Evolutionary conservation across 2,329 filamentous ascomycete genomes (phyloP).

Genomic region (Aspergillus clavatus): DNA sequence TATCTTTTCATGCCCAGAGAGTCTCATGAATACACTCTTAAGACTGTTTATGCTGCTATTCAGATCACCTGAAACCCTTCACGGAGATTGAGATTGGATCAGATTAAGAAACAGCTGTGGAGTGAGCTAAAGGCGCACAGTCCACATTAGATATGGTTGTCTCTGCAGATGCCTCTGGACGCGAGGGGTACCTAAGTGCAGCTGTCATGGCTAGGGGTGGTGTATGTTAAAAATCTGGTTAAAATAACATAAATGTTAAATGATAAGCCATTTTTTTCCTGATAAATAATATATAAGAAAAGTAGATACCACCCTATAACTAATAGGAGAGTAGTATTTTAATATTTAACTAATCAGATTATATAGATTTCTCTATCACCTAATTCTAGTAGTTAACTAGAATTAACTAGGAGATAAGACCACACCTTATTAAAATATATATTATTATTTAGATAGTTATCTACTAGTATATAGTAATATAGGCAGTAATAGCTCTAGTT

Average conservation of each 20-base stretch:
- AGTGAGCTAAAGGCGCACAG: conserved; percentile 10
- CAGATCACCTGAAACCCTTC: too few species aligned
- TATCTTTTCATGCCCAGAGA: conserved; percentile 6
- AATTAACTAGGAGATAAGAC: background rate
- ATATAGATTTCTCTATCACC: background rate
- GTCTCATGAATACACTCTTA: too few species aligned
- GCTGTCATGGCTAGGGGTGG: conserved; percentile 1
- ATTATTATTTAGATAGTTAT: too few species aligned
- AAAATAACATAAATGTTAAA: too few species aligned
- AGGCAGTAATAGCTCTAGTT: background rate
- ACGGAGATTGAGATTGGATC: background rate
- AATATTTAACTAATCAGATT: too few species aligned
- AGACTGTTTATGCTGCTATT: too few species aligned
- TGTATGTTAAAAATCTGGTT: too few species aligned
- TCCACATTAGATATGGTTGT: conserved; percentile 10
- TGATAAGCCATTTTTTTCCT: too few species aligned
- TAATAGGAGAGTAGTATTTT: background rate
- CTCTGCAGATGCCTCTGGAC: conserved; percentile 17
- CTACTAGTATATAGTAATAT: background rate
- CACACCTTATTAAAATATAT: background rate
- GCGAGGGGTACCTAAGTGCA: conserved; percentile 14
- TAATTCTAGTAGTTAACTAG: background rate
- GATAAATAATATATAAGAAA: background rate
- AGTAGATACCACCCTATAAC: background rate
- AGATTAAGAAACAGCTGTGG: background rate